Base-by-base conservation (phyloP, 805 yeast genomes). In the Hyphopichia homilentoma region DNA sequence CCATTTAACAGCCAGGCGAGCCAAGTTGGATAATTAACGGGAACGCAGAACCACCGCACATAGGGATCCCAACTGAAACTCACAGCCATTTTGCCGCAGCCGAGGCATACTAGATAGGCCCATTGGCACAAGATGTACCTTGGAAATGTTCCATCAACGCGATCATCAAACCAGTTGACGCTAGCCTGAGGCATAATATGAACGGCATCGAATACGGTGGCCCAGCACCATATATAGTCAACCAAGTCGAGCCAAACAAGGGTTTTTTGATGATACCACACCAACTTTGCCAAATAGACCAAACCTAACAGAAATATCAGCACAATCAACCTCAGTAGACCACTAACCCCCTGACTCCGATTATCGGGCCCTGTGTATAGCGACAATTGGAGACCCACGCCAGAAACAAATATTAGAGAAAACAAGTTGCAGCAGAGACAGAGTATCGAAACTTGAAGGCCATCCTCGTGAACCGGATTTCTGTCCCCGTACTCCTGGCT, bases 151-250 rank as follows among this genome's bases (percentile, higher is more conserved):
- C 57, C 57, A n/a, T 25, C 25, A 7, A 58, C 54, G 14, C 52
- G 53, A 23, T 36, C 29, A 9, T 57, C 61, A 49, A 61, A 43
- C 62, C 64, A 65, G 40, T 66, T 68, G 33, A 68, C 39, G 7
- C 57, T 43, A 2, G 67, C 29, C 32, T 72, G 77, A 0, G 79
- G 77, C 3, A 59, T 17, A 25, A 57, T 48, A 32, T 55, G 55
- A 16, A 60, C 25, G 2, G 52, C 21, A 2, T 41, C 40, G 0
- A 54, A 18, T 7, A 50, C 6, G 21, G 55, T 54, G 7, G 57
- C 54, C 1, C 54, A 25, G 0, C 65, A 36, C 76, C 75, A 70
- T 3, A 67, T 7, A 27, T 40, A 59, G 33, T 70, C 71, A 4
- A 68, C 38, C 20, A 64, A 50, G 38, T 75, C 79, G 14, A 73